A percentile compares a stretch with the other conserved stretches of the same genome.
Conservation (phyloP, 768 basidiomycete species). For the Candolleomyces aberdarensis region DNA sequence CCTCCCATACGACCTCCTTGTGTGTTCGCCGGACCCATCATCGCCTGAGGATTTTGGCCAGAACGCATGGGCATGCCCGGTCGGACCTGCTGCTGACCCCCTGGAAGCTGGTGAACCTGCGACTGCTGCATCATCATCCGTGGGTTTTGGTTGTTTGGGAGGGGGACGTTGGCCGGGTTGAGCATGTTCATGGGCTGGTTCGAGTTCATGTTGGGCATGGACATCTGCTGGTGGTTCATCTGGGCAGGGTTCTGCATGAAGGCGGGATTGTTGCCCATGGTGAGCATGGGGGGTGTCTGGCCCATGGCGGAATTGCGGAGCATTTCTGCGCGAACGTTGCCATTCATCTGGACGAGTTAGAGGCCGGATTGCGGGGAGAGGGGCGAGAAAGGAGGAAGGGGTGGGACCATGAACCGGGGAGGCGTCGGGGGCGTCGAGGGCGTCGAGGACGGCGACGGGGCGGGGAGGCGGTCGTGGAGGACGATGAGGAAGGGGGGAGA, state of each 20-base stretch:
- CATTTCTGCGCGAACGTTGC: slow-evolving; percentile 28
- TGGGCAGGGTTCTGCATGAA: slow-evolving; percentile 39
- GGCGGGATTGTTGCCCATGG: slow-evolving; percentile 28
- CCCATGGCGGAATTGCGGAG: slow-evolving; percentile 41
- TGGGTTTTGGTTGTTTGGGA: not conserved
- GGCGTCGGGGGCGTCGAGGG: not conserved
- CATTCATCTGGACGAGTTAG: slow-evolving; percentile 41
- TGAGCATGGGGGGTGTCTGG: slow-evolving; percentile 37
- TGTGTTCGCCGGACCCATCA: not conserved
- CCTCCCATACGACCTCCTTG: slow-evolving; percentile 1
- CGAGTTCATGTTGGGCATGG: slow-evolving; percentile 2
- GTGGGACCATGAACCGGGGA: not conserved
- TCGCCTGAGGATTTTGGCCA: slow-evolving; percentile 3
- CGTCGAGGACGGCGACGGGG: not conserved
- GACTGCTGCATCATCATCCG: not conserved
- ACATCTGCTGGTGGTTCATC: slow-evolving; percentile 32
- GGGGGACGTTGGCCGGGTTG: not conserved
- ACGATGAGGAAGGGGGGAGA: slow-evolving; percentile 15
- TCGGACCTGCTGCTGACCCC: not conserved
- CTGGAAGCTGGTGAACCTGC: not conserved
- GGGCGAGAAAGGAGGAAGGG: not conserved
- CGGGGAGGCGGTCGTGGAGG: slow-evolving; percentile 8
- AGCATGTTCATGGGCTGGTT: slow-evolving; percentile 5
- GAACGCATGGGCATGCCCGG: not conserved
- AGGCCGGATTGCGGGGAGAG: not conserved